Base-by-base conservation (phyloP, 805 yeast species). In the Metschnikowia kofuensis region DNA sequence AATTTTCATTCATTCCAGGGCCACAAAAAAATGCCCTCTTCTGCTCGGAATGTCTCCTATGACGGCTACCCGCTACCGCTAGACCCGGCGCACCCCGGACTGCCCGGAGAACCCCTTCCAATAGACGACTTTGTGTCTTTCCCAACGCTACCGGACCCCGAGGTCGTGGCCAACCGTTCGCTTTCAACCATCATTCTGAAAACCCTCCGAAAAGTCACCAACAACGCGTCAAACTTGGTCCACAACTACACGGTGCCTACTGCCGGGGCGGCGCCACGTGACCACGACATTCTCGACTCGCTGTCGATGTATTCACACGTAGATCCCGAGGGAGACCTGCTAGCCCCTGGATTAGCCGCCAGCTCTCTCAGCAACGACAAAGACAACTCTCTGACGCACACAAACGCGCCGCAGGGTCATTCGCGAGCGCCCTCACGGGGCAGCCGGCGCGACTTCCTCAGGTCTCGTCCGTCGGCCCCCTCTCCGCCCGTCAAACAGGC, bases 61-160 rank as follows among this genome's bases (percentile, higher is more conserved):
- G 44, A 46, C 7, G 49, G 41, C 7, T 32, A 41, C 28, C 46
- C 41, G 31, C 35, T 37, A 9, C 41, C 46, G 16, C 21, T 29
- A 14, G 41, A 21, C 14, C 36, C 31, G 16, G 30, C n/a, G 2
- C 9, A n/a, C 10, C 28, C 35, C 29, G 30, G 29, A 14, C 27
- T 16, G 6, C 4, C 35, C 9, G 14, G 14, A 7, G 36, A 16
- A 28, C 15, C 29, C 5, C 37, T 12, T 7, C 35, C 31, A 10
- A 45, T 41, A 13, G 63, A 62, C 13, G 77, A 72, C 55, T 73
- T 65, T 50, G 65, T 66, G 38, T 72, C 76, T 34, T 73, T 73
- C 45, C 78, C 78, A 9, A 70, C 69, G 7, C 58, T 73, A 16
- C 74, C 77, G 7, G 76, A 73, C 57, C 76, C 77, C 2, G 70